Conservation (phyloP, 2,329 filamentous ascomycete species). For the Colletotrichum theobromicola region DNA sequence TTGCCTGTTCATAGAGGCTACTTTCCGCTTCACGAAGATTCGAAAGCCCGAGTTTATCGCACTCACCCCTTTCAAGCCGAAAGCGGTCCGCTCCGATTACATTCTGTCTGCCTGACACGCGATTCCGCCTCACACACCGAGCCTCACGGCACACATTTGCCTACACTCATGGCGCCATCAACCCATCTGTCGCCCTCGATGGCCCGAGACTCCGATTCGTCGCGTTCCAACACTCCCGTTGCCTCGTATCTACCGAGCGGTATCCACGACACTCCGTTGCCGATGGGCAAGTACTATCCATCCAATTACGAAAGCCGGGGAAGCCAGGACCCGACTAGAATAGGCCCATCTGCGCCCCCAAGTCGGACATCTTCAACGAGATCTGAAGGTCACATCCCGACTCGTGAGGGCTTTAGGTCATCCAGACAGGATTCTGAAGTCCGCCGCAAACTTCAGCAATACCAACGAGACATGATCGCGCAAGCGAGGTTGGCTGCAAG, state of each 20-base stretch:
- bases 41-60: constrained; percentile 48
- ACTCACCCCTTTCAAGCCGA: constrained; percentile 58
- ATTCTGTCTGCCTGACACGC: constrained; percentile 37
- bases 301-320: constrained; percentile 61
- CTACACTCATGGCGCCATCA: constrained; percentile 21
- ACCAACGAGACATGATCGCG: constrained; percentile 66
- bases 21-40: constrained; percentile 65
- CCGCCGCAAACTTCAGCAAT: constrained; percentile 59
- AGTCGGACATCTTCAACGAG: constrained; percentile 8
- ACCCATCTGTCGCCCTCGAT: background rate
- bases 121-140: constrained; percentile 24
- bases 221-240: constrained; percentile 46
- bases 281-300: constrained; percentile 68
- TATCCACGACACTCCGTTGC: constrained; percentile 50
- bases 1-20: constrained; percentile 51
- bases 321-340: constrained; percentile 19
- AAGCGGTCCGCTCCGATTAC: constrained; percentile 40
- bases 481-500: constrained; percentile 56
- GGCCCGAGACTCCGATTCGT: constrained; percentile 28
- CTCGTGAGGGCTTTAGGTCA: constrained; percentile 25
- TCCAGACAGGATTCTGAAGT: constrained; percentile 51
- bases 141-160: background rate
- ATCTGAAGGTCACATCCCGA: constrained; percentile 27
- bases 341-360: constrained; percentile 1
- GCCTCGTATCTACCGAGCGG: constrained; percentile 58